A percentile compares a stretch with the other conserved stretches of the same genome.
phyloP scores from a whole-genome alignment of 169 alveolate genomes.

The Eimeria acervulina region DNA sequence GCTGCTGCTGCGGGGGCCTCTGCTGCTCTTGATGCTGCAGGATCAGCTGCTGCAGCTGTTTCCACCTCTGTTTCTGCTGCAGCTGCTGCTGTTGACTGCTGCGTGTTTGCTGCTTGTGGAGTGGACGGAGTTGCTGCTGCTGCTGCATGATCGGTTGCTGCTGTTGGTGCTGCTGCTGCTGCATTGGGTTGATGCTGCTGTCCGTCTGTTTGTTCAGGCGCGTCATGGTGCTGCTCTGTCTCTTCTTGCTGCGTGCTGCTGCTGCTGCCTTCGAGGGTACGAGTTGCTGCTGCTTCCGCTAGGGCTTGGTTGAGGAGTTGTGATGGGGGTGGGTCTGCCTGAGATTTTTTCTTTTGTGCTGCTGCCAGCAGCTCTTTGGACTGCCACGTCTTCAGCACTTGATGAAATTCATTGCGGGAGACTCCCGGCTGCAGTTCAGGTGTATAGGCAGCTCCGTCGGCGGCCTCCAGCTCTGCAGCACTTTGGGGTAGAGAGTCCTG shows the following conservation, averaged over 20 bases:
- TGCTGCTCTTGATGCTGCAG: neutral
- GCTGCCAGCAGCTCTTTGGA: conserved; percentile 32
- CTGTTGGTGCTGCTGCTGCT: neutral
- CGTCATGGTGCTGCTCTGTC: neutral
- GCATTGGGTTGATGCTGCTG: neutral
- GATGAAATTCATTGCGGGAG: neutral
- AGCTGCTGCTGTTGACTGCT: neutral
- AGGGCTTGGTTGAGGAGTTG: neutral
- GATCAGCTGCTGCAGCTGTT: neutral
- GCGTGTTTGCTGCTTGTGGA: neutral
- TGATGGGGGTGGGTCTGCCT: neutral
- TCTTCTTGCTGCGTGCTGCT: neutral
- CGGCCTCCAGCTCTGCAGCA: neutral
- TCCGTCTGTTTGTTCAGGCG: too few relatives aligned
- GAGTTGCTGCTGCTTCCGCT: neutral
- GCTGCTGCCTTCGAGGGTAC: neutral
- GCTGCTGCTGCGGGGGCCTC: neutral
- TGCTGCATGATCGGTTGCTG: neutral
- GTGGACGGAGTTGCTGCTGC: neutral
- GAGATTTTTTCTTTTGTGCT: neutral
- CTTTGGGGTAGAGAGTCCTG: too few relatives aligned
- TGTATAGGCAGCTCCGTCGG: neutral
- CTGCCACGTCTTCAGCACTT: conserved; percentile 11
- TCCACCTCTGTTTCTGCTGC: neutral
- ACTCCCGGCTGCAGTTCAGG: neutral